Base-by-base conservation (phyloP, 2,329 filamentous ascomycete genomes). In the Hysterium pulicare region DNA sequence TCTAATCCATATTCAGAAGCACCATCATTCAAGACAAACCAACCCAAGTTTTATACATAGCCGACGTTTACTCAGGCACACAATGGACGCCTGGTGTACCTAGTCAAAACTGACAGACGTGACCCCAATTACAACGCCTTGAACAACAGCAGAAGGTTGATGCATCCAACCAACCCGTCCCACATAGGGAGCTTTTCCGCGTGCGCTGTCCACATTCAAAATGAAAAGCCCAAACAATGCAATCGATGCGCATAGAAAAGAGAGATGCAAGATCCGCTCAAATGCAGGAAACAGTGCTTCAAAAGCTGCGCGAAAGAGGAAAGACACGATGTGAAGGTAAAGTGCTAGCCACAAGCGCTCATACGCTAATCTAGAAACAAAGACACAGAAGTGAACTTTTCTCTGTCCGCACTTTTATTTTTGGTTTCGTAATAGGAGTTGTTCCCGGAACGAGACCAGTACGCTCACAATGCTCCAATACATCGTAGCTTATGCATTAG, bases 401-500 rank as follows among this genome's bases (percentile, higher is more conserved):
- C n/a, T 46, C 49, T 37, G 28, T 38, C 40, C 49, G 39, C 55
- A 53, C 47, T 49, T 49, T 53, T 55, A 51, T 38, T 44, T 38
- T 49, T 38, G 33, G 42, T 45, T 48, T 46, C 47, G 47, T 55
- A 43, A 51, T 43, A 40, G 44, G 41, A 49, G 42, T 41, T 30
- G 31, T 23, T 40, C 36, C 40, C 31, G 33, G 40, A 45, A 36
- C 33, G 32, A 34, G 26, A 42, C 39, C 44, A 44, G 44, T 43
- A 44, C 45, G 45, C 48, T 55, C 47, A 47, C 46, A 37, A 45
- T 47, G 44, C 35, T 48, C 43, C 46, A 36, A 48, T 45, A 46
- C 47, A 47, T 54, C 46, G 46, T 57, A 52, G 47, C 46, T 48
- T 46, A 43, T 58, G 50, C 62, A 67, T 61, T 65, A 67, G 48